A percentile compares a stretch with the other conserved stretches of the same genome.
These are phyloP conservation scores for Ascochyta rabiei DNA, from an alignment of 2,329 filamentous ascomycete genomes.

Conservation along the genomic window DNA sequence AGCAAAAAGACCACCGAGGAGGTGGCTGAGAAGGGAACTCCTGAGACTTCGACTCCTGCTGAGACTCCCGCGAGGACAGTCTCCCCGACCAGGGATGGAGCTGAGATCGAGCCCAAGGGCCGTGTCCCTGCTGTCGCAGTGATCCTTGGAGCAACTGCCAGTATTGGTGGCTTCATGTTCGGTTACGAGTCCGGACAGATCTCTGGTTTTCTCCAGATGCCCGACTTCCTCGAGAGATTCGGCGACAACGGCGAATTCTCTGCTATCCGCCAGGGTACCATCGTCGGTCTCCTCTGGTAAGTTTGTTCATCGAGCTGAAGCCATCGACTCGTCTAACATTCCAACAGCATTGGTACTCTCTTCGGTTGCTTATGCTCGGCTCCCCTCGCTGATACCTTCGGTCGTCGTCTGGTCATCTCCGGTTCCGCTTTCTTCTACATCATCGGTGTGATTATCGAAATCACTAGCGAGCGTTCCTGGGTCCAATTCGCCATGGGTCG, in stretches of 20 bases:
- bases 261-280: conserved; percentile 42
- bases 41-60: conserved; percentile 29
- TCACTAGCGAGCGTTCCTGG: conserved; percentile 64
- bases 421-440: conserved; percentile 67
- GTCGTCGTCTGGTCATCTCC: conserved; percentile 67
- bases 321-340: conserved; percentile 11
- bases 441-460: conserved; percentile 69
- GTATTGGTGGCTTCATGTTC: conserved; percentile 47
- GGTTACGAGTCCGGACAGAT: conserved; percentile 40
- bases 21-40: conserved; percentile 34
- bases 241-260: conserved; percentile 43
- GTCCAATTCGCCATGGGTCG: conserved; percentile 68
- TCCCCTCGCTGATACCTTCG: conserved; percentile 66
- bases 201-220: conserved; percentile 43
- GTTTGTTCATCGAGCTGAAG: conserved; percentile 1
- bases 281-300: conserved; percentile 45
- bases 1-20: conserved; percentile 21
- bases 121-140: conserved; percentile 36
- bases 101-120: conserved; percentile 26
- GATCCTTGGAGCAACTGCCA: conserved; percentile 40
- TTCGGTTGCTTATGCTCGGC: conserved; percentile 68
- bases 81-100: conserved; percentile 18
- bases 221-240: conserved; percentile 42
- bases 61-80: conserved; percentile 34
- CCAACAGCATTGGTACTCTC: conserved; percentile 67